Conservation (phyloP, 139 green algal genomes). For the Picochlorum sp. region DNA sequence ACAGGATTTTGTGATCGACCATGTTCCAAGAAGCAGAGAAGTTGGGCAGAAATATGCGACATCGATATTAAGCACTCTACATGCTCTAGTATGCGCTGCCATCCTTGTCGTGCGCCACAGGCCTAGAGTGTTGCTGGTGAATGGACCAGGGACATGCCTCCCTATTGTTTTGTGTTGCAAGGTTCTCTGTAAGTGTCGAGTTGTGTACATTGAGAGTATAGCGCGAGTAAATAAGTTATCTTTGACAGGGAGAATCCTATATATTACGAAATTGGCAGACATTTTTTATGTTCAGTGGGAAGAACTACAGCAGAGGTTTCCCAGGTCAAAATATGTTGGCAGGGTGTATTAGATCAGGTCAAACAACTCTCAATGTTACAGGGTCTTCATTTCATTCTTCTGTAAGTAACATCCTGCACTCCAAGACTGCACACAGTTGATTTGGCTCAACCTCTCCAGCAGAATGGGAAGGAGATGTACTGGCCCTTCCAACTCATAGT, state of each 20-base stretch:
- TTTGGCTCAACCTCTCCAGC: slow-evolving; percentile 16
- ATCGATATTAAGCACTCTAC: slow-evolving; percentile 50
- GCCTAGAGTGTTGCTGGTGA: slow-evolving; percentile 55
- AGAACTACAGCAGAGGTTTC: slow-evolving; percentile 43
- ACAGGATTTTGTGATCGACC: neutral
- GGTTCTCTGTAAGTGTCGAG: slow-evolving; percentile 31
- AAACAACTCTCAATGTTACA: neutral
- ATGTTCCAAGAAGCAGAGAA: slow-evolving; percentile 72
- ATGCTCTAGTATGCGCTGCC: slow-evolving; percentile 10
- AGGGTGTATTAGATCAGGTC: slow-evolving; percentile 47
- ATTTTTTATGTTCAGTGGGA: slow-evolving; percentile 69
- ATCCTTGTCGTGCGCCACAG: neutral
- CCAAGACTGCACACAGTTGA: slow-evolving; percentile 13
- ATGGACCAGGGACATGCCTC: slow-evolving; percentile 83
- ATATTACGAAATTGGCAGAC: slow-evolving; percentile 55
- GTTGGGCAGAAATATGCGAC: slow-evolving; percentile 75
- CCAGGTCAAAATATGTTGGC: slow-evolving; percentile 45
- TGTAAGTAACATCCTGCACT: slow-evolving; percentile 11
- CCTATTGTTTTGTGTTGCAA: slow-evolving; percentile 56
- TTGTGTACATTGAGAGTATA: slow-evolving; percentile 87
- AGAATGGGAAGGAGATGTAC: slow-evolving; percentile 1
- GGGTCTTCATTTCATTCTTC: neutral
- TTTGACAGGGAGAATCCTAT: slow-evolving; percentile 76
- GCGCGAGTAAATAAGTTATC: slow-evolving; percentile 63
- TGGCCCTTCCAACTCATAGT: slow-evolving; percentile 27